Evolutionary conservation across 495 filamentous ascomycete species (phyloP), one percentile per base, ranked within the genome.

Genomic region (Massariosphaeria phaeospora): DNA sequence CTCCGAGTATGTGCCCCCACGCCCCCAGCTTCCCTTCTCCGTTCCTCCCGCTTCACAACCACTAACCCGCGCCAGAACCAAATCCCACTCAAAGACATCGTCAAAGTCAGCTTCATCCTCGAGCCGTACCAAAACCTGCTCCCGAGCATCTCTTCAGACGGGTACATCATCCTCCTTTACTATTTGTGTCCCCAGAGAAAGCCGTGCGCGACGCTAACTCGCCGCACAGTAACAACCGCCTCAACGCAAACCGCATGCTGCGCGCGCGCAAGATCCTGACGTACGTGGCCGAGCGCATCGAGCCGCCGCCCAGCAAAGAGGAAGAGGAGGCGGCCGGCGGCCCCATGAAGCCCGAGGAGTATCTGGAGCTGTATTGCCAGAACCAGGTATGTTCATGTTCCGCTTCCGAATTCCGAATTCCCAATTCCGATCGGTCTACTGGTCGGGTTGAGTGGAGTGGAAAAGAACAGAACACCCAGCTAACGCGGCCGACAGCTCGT

Each of bases 201-300:
- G 24, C 59, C 21, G 50, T 55, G 10, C 47, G 47, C 15, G 46
- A 29, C 40, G 45, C 61, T 52, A 55, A 50, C 70, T 52, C 54
- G 40, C 50, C 26, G 39, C 12, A n/a, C 61, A 82, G 84, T 30
- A 93, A 89, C 59, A 86, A 88, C 43, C 82, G 93, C 25, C 77
- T 98, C 52, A 98, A 97, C 67, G 93, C 93, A 25, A 98, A 97
- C 65, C 78, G 93, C 25, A 97, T 98, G 94, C 77, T 98, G 25
- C 80, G 93, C 38, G 86, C 91, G 2, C 91, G 88, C 73, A 98
- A 97, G 75, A 88, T 98, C n/a, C 70, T 95, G 30, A 83, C 81
- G 0, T 98, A 98, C 62, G 83, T 97, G 6, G 85, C 89, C 1
- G 93, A 98, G 67, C 78, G 89, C 43, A 91, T 98, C 47, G 91